phyloP scores from a whole-genome alignment of 345 rosid genomes.

The Populus euphratica region DNA sequence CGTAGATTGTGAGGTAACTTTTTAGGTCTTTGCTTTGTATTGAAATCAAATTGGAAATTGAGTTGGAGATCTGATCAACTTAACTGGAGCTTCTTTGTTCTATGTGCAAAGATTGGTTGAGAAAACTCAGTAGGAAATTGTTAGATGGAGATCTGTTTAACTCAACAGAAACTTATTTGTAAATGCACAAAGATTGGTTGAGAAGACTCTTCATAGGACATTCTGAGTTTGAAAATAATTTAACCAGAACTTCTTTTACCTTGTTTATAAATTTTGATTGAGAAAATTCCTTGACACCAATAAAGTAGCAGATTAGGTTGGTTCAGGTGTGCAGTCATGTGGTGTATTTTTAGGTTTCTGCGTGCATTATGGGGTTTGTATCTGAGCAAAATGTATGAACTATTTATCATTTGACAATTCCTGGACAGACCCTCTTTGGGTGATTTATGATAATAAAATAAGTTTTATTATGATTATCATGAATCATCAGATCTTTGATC shows the following conservation, averaged over 20 bases:
- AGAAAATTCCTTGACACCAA: background rate
- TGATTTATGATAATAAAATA: background rate
- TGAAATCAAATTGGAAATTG: background rate
- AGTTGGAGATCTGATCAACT: background rate
- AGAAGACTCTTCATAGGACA: background rate
- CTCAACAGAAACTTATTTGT: background rate
- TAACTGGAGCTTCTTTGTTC: background rate
- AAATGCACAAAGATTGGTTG: background rate
- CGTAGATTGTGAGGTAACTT: background rate
- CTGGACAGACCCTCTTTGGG: background rate
- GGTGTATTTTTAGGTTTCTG: conserved; percentile 1
- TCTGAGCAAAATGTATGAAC: background rate
- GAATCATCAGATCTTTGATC: background rate
- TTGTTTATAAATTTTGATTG: background rate
- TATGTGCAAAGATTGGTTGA: background rate
- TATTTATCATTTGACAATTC: background rate
- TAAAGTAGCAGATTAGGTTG: background rate
- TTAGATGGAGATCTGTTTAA: background rate
- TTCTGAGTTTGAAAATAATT: background rate
- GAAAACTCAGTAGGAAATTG: background rate
- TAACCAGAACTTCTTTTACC: background rate
- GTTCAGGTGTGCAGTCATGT: background rate
- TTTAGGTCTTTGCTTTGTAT: background rate
- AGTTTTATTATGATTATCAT: background rate
- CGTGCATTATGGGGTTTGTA: background rate